Base-by-base conservation (phyloP, 2,329 filamentous ascomycete genomes). In the Pyricularia pennisetigena region DNA sequence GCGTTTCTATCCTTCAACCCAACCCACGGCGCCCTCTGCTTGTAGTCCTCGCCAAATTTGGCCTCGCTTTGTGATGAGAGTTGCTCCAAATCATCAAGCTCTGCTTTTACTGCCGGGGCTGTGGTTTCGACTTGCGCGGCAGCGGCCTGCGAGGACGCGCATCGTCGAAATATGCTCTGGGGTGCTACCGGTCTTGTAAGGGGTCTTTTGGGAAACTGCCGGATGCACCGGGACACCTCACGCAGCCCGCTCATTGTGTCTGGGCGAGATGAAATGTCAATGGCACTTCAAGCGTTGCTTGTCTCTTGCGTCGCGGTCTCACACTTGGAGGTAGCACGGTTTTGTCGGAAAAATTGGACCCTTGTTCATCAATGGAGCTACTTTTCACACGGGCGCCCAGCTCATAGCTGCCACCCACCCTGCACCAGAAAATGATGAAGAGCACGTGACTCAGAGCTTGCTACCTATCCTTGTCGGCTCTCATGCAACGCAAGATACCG, bases 1-100 rank as follows among this genome's bases (percentile, higher is more conserved):
- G 59, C 59, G 26, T 62, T 62, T 16, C 59, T 62, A 16, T 62
- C 59, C 59, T 62, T 62, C 14, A 62, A 12, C 26, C 23, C 59
- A 28, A 28, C 59, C 59, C 59, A 62, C 74, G 73, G 82, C 83
- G n/a, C 75, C 72, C 68, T 80, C 14, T 75, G 72, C 70, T 82
- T 75, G 28, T 80, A 73, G 16, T 76, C 75, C 32, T 76, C 74
- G 54, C 79, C 78, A 16, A 81, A 79, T 16, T 76, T 71, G 26
- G 83, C 80, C 23, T 79, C 76, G 49, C 73, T 73, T 72, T 86
- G 79, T 35, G 83, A 81, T 67, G 85, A 85, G 41, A 82, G 79
- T 57, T 76, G 71, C 73, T 87, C 85, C 70, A 87, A 79, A 70
- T 86, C 85, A 64, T 76, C 73, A 59, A 85, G 75, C 49, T 72